Percentiles rank a stretch among this genome's conserved stretches.
phyloP scores from a whole-genome alignment of 495 filamentous ascomycete species.

The Aspergillus steynii region DNA sequence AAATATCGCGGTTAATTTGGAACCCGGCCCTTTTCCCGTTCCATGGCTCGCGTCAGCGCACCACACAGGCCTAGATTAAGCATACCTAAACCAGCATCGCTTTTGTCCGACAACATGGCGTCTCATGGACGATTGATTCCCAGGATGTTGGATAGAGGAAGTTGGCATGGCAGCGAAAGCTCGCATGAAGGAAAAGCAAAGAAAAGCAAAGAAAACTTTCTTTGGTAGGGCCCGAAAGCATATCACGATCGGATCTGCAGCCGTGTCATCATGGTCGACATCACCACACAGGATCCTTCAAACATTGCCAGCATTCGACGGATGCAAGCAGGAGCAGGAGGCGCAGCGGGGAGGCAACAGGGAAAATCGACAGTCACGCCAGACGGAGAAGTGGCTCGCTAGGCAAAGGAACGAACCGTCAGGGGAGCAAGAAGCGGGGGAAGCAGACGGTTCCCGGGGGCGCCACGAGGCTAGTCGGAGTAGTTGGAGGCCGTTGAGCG shows the following conservation, averaged over 20 bases:
- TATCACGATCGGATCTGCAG: too few relatives aligned
- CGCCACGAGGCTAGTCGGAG: not conserved
- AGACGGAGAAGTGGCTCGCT: not conserved
- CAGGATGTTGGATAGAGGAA: constrained; percentile 14
- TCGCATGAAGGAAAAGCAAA: constrained; percentile 1
- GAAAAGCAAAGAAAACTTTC: constrained; percentile 19
- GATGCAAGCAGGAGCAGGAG: not conserved
- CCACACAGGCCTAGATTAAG: not conserved
- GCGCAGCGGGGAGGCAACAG: not conserved
- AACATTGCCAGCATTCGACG: too few relatives aligned
- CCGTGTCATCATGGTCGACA: too few relatives aligned
- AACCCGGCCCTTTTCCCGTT: not conserved
- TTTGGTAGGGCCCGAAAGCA: not conserved
- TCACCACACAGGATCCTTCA: too few relatives aligned
- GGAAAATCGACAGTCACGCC: too few relatives aligned
- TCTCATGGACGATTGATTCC: constrained; percentile 22
- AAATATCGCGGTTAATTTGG: constrained; percentile 5
- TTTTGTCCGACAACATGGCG: constrained; percentile 37
- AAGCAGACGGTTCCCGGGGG: not conserved
- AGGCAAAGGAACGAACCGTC: not conserved
- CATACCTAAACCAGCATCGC: constrained; percentile 29
- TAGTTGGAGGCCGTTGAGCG: not conserved
- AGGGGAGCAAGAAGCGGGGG: constrained; percentile 12
- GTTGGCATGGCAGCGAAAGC: constrained; percentile 21
- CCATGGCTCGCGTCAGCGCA: not conserved